phyloP scores from a whole-genome alignment of 345 rosid genomes.

The Eucalyptus caleyi region DNA sequence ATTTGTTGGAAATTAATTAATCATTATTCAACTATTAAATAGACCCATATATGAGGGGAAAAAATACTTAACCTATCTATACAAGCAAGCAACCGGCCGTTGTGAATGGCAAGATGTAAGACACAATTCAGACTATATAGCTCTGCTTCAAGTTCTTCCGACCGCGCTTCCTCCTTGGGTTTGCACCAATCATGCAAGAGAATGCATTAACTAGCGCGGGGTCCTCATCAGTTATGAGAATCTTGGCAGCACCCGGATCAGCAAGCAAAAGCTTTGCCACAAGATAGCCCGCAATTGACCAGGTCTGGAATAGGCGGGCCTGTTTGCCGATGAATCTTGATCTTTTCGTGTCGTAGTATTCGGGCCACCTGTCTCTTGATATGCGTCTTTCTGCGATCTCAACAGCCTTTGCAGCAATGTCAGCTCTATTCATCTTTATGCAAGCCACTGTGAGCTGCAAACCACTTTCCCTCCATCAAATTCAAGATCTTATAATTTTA shows the following conservation, averaged over 20 bases:
- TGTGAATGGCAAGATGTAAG: neutral
- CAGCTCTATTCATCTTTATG: constrained; percentile 40
- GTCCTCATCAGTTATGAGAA: constrained; percentile 35
- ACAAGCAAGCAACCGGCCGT: neutral
- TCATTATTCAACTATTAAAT: neutral
- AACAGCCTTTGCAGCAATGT: constrained; percentile 29
- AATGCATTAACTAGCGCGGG: constrained; percentile 32
- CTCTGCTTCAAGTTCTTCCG: constrained; percentile 18
- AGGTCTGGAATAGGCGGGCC: constrained; percentile 31
- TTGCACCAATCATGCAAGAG: constrained; percentile 41
- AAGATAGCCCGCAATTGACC: constrained; percentile 45
- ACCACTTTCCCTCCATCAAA: neutral
- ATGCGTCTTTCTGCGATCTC: constrained; percentile 26
- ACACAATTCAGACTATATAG: constrained; percentile 21
- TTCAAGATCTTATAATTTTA: neutral
- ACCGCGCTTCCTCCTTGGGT: constrained; percentile 39
- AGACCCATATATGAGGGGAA: neutral
- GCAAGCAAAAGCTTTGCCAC: constrained; percentile 39
- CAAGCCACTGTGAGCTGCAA: constrained; percentile 43
- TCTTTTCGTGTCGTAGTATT: constrained; percentile 40
- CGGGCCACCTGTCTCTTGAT: constrained; percentile 39
- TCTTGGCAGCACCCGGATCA: constrained; percentile 25
- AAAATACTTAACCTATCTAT: neutral
- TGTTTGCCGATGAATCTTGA: constrained; percentile 40
- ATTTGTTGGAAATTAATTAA: neutral